A percentile compares a stretch with the other conserved stretches of the same genome.
Evolutionary conservation across 2,329 filamentous ascomycete genomes (phyloP).

Genomic region (Fusarium pseudonygamai): DNA sequence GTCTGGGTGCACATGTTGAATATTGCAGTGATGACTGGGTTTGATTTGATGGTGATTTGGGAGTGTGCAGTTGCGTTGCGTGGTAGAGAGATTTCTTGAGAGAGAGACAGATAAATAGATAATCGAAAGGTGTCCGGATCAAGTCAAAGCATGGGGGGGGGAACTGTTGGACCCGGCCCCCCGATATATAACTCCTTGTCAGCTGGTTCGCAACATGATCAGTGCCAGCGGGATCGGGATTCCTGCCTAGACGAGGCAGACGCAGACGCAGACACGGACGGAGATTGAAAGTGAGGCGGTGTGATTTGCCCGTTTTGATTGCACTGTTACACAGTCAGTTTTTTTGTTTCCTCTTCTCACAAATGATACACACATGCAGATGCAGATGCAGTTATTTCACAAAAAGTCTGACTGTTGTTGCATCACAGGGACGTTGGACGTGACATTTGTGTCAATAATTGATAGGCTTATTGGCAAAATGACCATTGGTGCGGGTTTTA

Average conservation of each 20-base stretch:
- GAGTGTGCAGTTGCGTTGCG: background rate
- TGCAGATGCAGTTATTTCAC: background rate
- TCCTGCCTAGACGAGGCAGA: conserved; percentile 32
- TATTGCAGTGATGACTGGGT: background rate
- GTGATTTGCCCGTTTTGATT: conserved; percentile 19
- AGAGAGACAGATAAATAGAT: background rate
- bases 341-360: background rate
- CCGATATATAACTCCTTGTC: conserved; percentile 23
- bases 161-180: background rate
- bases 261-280: background rate
- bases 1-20: conserved; percentile 28
- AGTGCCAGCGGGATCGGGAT: background rate
- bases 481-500: background rate
- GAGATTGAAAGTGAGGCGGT: conserved; percentile 21
- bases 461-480: background rate
- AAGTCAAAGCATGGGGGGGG: background rate
- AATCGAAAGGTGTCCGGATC: background rate
- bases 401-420: background rate
- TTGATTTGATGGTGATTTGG: background rate
- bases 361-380: conserved; percentile 6
- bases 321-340: conserved; percentile 11
- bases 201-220: conserved; percentile 33
- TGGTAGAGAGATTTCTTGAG: background rate
- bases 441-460: background rate
- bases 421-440: background rate